phyloP scores from a whole-genome alignment of 1,284 basidiomycete genomes.

The Thecaphora thlaspeos region DNA sequence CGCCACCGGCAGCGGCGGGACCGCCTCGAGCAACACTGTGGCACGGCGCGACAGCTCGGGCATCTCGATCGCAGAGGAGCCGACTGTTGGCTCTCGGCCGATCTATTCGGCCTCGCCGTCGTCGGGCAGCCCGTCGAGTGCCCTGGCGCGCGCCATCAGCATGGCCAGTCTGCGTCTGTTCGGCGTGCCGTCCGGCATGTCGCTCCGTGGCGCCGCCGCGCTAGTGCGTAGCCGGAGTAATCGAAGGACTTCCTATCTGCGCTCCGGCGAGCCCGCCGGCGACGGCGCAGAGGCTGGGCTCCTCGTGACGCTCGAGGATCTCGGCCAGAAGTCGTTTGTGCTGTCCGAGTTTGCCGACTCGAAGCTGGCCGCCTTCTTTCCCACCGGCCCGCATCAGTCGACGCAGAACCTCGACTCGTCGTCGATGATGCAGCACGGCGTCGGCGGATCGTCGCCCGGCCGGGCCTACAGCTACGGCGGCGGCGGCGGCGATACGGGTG shows the following conservation, averaged over 20 bases:
- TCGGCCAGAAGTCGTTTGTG: conserved; percentile 92
- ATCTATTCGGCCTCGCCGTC: conserved; percentile 9
- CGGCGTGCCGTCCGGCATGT: conserved; percentile 64
- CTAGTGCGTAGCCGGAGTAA: conserved; percentile 52
- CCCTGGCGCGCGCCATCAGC: conserved; percentile 74
- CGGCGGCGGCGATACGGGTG: conserved; percentile 6
- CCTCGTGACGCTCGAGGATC: conserved; percentile 73
- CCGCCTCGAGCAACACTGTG: neutral
- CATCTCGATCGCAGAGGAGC: too few species aligned
- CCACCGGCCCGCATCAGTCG: conserved; percentile 60
- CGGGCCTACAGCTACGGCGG: conserved; percentile 11
- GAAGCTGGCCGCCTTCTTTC: conserved; percentile 73
- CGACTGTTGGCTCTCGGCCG: too few species aligned
- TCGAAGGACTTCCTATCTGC: conserved; percentile 27
- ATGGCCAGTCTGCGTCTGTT: conserved; percentile 88
- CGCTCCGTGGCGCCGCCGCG: conserved; percentile 41
- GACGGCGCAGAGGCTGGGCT: conserved; percentile 69
- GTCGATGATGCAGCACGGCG: neutral
- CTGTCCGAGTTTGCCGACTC: conserved; percentile 89
- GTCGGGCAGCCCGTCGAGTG: conserved; percentile 37
- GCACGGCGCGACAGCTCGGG: neutral
- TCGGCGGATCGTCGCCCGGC: conserved; percentile 19
- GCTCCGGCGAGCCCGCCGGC: conserved; percentile 19
- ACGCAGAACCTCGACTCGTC: conserved; percentile 22
- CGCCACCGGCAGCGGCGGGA: neutral